These are phyloP conservation scores for Daldinia bambusicola DNA, from an alignment of 495 filamentous ascomycete genomes.

Conservation along the genomic window DNA sequence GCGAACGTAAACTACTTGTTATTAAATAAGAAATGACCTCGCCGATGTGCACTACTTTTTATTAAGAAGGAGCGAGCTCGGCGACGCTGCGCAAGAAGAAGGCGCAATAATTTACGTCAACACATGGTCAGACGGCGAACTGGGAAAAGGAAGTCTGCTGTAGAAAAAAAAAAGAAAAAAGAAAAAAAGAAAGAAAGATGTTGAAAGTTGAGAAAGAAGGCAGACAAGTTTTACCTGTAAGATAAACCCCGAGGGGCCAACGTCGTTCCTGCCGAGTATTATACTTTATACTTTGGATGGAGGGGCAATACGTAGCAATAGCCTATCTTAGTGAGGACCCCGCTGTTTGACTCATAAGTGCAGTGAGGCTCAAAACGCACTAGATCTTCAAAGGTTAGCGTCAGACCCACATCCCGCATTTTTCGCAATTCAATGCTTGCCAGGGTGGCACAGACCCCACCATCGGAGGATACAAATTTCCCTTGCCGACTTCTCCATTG, in stretches of 20 bases:
- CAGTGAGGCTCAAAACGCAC: not conserved
- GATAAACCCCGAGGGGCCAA: not conserved
- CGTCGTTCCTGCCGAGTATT: not conserved
- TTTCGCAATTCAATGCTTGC: not conserved
- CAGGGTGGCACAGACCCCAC: conserved; percentile 6
- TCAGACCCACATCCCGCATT: not conserved
- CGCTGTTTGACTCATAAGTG: conserved; percentile 15
- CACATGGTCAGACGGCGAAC: not conserved
- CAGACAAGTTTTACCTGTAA: not conserved
- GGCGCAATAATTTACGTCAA: not conserved
- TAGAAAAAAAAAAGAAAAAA: too few relatives aligned
- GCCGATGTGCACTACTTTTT: too few relatives aligned
- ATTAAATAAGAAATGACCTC: too few relatives aligned
- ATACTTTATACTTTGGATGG: not conserved
- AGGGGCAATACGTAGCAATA: conserved; percentile 12
- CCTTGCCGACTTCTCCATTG: conserved; percentile 41
- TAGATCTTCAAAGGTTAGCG: not conserved
- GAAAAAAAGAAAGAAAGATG: not conserved
- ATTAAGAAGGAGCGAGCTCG: not conserved
- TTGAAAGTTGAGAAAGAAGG: not conserved
- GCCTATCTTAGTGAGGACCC: not conserved
- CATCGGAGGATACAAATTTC: conserved; percentile 47
- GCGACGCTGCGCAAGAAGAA: not conserved
- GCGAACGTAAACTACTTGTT: not conserved
- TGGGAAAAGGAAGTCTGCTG: not conserved